Evolutionary conservation across 768 basidiomycete genomes (phyloP).

Genomic region (Termitomyces heimii): DNA sequence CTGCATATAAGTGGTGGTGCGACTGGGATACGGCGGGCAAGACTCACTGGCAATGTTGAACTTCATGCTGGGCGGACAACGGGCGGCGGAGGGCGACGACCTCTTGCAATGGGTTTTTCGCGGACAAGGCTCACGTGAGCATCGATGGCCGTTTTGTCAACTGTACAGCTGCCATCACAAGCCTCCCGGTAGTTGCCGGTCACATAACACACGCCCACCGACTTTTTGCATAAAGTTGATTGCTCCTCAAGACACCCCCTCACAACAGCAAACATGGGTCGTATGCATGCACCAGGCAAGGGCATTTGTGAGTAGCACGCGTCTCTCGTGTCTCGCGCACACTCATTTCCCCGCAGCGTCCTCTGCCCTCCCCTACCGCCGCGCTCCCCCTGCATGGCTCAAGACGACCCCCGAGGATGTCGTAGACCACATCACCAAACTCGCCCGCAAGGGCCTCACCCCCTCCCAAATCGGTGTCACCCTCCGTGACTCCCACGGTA

Average conservation of each 20-base stretch:
- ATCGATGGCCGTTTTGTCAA: constrained; percentile 46
- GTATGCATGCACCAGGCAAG: constrained; percentile 99
- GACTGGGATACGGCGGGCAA: neutral
- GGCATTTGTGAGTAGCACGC: constrained; percentile 81
- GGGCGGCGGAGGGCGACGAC: constrained; percentile 16
- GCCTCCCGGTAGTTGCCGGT: constrained; percentile 32
- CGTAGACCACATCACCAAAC: constrained; percentile 93
- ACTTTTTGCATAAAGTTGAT: neutral
- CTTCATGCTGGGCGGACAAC: constrained; percentile 70
- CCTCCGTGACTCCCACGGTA: constrained; percentile 96
- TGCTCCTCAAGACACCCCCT: constrained; percentile 31
- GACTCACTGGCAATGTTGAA: constrained; percentile 92
- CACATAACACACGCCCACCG: neutral
- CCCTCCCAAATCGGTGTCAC: constrained; percentile 98
- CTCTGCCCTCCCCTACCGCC: constrained; percentile 96
- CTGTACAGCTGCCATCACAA: constrained; percentile 56
- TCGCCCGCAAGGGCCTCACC: constrained; percentile 95
- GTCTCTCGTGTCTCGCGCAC: neutral
- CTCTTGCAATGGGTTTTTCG: constrained; percentile 30
- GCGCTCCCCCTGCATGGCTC: constrained; percentile 92
- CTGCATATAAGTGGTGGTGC: constrained; percentile 29
- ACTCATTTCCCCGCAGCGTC: constrained; percentile 43
- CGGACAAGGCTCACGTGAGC: constrained; percentile 14
- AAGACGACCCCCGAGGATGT: constrained; percentile 96
- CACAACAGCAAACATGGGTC: constrained; percentile 68